Base-by-base conservation (phyloP, 2,329 filamentous ascomycete genomes). In the Aspergillus candidus region DNA sequence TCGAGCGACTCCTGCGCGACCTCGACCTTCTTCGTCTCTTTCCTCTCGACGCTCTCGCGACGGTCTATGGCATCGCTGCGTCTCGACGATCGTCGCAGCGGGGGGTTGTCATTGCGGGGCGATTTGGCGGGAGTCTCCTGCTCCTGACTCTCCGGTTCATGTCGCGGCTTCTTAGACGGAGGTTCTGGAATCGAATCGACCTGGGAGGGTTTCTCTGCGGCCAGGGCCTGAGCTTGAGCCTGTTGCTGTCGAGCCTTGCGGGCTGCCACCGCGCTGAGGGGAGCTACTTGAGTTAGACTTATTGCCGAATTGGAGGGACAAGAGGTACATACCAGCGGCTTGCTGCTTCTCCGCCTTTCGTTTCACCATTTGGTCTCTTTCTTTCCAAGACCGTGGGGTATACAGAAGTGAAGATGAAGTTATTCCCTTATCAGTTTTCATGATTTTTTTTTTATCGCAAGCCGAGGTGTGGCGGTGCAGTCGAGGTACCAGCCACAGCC, bases 251-350 rank as follows among this genome's bases (percentile, higher is more conserved):
- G 59, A 53, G 65, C 65, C 62, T 60, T 68, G 54, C 67, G 68
- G 47, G 68, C 68, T 22, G 68, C 68, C 49, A 71, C 52, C 35
- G 68, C 68, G 48, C 68, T 71, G 47, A 70, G 53, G n/a, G 62
- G 62, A 43, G 54, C 63, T 63, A 51, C 18, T 33, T 51, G 38
- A 39, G 44, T 49, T n/a, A 36, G 17, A 18, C 30, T 27, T 14
- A 18, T 40, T 31, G 8, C 33, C 13, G 6, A n/a, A 12, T 11
- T 3, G 10, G 18, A 29, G 31, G 12, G 3, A 17, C 10, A 13
- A 31, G 11, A 7, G 13, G 15, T 29, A 14, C 39, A 29, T 60
- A 68, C 65, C 64, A 48, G 62, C 50, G 18, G 50, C 11, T 41
- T 61, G 58, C 46, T 61, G 61, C 41, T 67, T 67, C 38, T 68